Percentiles rank a stretch among this genome's conserved stretches.
These are phyloP conservation scores for Beauveria caledonica DNA, from an alignment of 2,329 filamentous ascomycete species.

Conservation along the genomic window DNA sequence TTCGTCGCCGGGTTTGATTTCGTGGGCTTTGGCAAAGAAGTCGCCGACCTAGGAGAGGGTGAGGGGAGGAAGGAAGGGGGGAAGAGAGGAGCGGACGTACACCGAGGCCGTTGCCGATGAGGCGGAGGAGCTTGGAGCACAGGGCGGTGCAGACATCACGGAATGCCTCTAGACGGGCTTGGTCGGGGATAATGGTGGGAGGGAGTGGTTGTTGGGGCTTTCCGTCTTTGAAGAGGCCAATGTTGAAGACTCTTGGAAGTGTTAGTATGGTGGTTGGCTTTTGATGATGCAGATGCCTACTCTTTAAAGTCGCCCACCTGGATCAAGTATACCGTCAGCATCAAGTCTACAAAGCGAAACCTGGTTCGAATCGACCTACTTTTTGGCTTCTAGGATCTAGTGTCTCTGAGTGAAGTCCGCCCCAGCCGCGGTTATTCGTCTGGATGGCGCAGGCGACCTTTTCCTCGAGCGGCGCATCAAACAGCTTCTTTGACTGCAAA, in stretches of 20 bases:
- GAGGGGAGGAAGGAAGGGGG: background rate
- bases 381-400: constrained; percentile 77
- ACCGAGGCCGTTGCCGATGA: constrained; percentile 71
- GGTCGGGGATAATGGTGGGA: constrained; percentile 47
- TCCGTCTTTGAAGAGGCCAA: constrained; percentile 64
- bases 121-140: constrained; percentile 62
- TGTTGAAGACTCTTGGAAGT: constrained; percentile 66
- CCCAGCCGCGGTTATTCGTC: constrained; percentile 81
- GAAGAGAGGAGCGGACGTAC: constrained; percentile 30
- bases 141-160: constrained; percentile 61
- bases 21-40: constrained; percentile 49
- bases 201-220: constrained; percentile 74
- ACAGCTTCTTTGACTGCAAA: constrained; percentile 57
- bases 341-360: background rate
- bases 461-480: constrained; percentile 58
- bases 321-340: background rate
- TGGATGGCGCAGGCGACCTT: constrained; percentile 70
- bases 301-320: constrained; percentile 83
- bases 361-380: constrained; percentile 36
- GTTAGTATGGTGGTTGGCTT: constrained; percentile 25
- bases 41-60: constrained; percentile 30
- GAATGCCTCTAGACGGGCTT: constrained; percentile 58
- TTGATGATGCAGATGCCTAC: constrained; percentile 34
- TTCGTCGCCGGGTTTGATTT: constrained; percentile 29
- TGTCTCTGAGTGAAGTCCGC: constrained; percentile 78